Conservation (phyloP, 805 yeast genomes). For the Candida sphagnicola region DNA sequence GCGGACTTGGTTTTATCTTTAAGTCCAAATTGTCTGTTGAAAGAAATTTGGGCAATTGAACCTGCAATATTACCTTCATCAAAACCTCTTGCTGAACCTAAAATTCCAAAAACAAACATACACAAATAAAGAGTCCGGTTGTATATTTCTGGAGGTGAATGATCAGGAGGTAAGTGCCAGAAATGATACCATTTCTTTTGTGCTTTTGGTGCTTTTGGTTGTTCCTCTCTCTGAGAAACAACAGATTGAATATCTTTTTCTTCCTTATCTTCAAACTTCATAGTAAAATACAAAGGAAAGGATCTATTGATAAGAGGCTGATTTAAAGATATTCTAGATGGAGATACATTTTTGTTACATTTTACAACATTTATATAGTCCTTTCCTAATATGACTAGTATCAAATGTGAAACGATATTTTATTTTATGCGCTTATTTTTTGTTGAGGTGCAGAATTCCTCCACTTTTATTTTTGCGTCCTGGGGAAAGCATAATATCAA, state of each 20-base stretch:
- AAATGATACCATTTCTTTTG: constrained; percentile 4
- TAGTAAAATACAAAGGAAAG: background rate
- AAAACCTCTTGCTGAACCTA: constrained; percentile 53
- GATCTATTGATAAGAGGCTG: too few relatives aligned
- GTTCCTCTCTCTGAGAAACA: background rate
- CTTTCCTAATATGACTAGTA: too few relatives aligned
- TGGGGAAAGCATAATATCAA: too few relatives aligned
- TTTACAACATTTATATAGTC: too few relatives aligned
- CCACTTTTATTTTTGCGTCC: too few relatives aligned
- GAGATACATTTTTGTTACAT: too few relatives aligned
- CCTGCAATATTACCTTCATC: constrained; percentile 54
- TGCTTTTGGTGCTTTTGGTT: background rate
- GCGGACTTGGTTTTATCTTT: constrained; percentile 30
- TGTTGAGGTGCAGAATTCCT: too few relatives aligned
- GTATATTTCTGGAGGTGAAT: constrained; percentile 37
- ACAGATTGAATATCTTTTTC: constrained; percentile 3
- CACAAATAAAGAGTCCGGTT: constrained; percentile 41
- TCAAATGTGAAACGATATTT: too few relatives aligned
- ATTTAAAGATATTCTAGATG: too few relatives aligned
- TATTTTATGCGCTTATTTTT: too few relatives aligned
- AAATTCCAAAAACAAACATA: constrained; percentile 46
- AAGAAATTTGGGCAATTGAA: constrained; percentile 38
- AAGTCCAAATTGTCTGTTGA: constrained; percentile 40
- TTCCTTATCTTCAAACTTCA: background rate
- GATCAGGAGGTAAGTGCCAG: constrained; percentile 6